Evolutionary conservation across 148 eudicot genomes (phyloP), one percentile per base, ranked within the genome.

Genomic region (Silene latifolia): DNA sequence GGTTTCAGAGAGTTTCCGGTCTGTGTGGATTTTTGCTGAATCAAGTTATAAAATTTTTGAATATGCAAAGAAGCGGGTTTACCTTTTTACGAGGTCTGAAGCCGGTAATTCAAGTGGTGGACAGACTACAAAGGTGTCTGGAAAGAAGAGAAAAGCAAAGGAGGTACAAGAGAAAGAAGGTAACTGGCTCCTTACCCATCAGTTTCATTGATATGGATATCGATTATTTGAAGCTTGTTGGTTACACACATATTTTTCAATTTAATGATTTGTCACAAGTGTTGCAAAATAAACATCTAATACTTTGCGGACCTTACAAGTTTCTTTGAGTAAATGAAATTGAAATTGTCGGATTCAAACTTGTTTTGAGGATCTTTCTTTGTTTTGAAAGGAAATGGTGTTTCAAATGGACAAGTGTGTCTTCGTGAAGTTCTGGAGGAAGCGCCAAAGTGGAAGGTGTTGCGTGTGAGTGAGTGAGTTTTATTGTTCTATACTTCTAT

Each of bases 21-120:
- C 98, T 75, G 99, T 96, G 71, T 96, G 99, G 99, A 89, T 96
- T 75, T 96, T 92, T 84, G 97, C 97, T 53, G 99, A 96, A 82
- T 90, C 99, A 21, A 96, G 99, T 79, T 82, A 88, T 83, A 96
- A 90, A 87, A 88, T 96, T 53, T 96, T 96, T 76, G 99, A 92
- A 83, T 90, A 83, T 80, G 99, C 98, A 75, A 96, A 96, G 87
- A 96, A 89, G 80, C 88, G 99, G 35, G 99, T 96, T 56, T 96
- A 90, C 78, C 85, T 81, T 76, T 87, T 90, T 70, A 78, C 83
- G 63, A 86, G 88, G 78, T 75, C 88, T 59, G 88, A 83, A 39
- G 84, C 83, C 39, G 81, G 78, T 68, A 88, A 86, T 68, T 65
- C 76, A 58, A 69, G 74, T 71, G 90, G 74, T 68, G 89, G 71